These are phyloP conservation scores for Pelagophyceae sp. DNA, from an alignment of 352 stramenopile species.

Conservation along the genomic window DNA sequence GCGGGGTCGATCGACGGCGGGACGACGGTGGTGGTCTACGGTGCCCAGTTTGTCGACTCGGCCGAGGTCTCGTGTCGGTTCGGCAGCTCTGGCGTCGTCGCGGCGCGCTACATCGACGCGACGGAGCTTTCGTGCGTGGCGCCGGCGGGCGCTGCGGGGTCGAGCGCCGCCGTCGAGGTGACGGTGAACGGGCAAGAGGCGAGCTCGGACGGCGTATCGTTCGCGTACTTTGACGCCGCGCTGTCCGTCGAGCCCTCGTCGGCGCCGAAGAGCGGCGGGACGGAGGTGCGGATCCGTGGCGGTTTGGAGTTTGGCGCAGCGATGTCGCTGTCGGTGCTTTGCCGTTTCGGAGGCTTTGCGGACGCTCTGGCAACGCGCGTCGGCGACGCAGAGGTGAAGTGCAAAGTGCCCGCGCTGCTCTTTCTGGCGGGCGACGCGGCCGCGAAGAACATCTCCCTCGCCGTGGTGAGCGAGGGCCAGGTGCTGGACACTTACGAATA, in stretches of 20 bases:
- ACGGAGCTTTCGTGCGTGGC: constrained; percentile 41
- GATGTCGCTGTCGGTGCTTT: background rate
- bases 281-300: constrained; percentile 13
- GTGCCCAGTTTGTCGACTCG: constrained; percentile 38
- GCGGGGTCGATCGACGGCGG: constrained; percentile 42
- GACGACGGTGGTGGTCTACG: constrained; percentile 39
- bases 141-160: constrained; percentile 26
- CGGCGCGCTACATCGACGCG: constrained; percentile 35
- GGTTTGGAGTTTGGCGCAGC: background rate
- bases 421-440: no score
- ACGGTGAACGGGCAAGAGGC: constrained; percentile 77
- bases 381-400: no score
- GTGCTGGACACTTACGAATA: background rate
- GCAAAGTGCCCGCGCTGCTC: no score
- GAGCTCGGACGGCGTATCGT: constrained; percentile 53
- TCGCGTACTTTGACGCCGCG: constrained; percentile 47
- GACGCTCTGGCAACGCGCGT: background rate
- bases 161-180: constrained; percentile 49
- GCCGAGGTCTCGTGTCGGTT: constrained; percentile 45
- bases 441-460: no score
- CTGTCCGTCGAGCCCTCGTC: constrained; percentile 40
- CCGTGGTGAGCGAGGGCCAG: no score
- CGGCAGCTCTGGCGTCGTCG: constrained; percentile 26
- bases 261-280: constrained; percentile 49
- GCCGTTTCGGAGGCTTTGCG: background rate